A percentile compares a stretch with the other conserved stretches of the same genome.
These are phyloP conservation scores for Talaromyces amestolkiae DNA, from an alignment of 2,329 filamentous ascomycete species.

Conservation along the genomic window DNA sequence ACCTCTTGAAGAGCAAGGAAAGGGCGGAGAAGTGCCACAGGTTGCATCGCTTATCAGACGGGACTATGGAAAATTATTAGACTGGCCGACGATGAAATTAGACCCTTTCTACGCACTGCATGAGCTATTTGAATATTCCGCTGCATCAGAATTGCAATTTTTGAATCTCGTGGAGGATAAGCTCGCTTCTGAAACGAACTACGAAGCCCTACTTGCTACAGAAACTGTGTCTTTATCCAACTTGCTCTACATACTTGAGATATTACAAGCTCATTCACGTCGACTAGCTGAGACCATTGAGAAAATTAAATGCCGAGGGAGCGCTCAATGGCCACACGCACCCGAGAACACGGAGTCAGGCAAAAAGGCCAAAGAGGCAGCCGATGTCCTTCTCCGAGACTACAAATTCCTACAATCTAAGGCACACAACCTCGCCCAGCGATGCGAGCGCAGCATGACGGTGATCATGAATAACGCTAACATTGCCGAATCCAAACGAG, in stretches of 20 bases:
- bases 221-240: background rate
- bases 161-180: constrained; percentile 4
- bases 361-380: background rate
- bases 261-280: background rate
- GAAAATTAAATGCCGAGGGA: constrained; percentile 4
- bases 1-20: background rate
- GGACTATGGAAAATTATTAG: background rate
- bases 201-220: background rate
- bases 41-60: background rate
- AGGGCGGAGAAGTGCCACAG: background rate
- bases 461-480: constrained; percentile 1
- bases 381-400: background rate
- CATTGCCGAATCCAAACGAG: background rate
- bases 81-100: background rate
- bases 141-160: constrained; percentile 3
- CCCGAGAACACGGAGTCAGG: background rate
- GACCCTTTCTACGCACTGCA: constrained; percentile 8
- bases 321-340: constrained; percentile 1
- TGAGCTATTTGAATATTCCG: constrained; percentile 7
- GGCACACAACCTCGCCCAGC: background rate
- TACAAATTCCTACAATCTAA: background rate
- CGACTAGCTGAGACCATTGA: background rate
- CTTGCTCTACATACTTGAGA: background rate
- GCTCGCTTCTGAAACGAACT: background rate
- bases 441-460: background rate